Base-by-base conservation (phyloP, 345 rosid genomes). In the Hibiscus syriacus region DNA sequence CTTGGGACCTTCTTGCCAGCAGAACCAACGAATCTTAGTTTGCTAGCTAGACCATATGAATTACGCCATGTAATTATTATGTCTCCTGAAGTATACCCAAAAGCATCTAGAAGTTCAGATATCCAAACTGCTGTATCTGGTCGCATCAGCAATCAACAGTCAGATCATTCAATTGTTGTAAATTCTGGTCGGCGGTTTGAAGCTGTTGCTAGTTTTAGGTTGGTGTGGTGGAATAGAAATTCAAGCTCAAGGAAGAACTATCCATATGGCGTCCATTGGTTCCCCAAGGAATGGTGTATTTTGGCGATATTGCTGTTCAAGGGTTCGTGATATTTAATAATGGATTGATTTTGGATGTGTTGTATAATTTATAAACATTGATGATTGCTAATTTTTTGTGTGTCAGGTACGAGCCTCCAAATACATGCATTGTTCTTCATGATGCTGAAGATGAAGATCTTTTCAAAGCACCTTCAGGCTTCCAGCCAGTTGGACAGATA, bases 261-360 rank as follows among this genome's bases (percentile, higher is more conserved):
- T 94, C 99, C 4, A 67, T 94, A 75, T 94, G 99, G 99, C 96
- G 96, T 46, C 99, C 97, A 3, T 67, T 76, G 2, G 82, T 89
- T 71, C 78, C 95, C 38, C 86, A 79, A 29, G 92, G 96, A 67
- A 84, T 86, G 91, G 92, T 86, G 39, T 94, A 81, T 83, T 94
- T 94, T 67, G 96, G 99, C 66, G 99, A 94, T 82, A 80, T 91
- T 76, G 96, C 96, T 74, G 86, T 94, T 78, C 81, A 79, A 74
- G 99, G 99, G 99, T 94, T 82, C 17, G 87, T 48, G 57, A 67
- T 68, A 17, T 50, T 67, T 55, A 5, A 34, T 54, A 36, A 23
- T 43, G 11, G 32, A 19, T 71, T 38, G 36, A 5, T 68, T 39
- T 13, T 16, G 13, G 11, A 26, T 17, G 9, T 12, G 16, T 68